These are phyloP conservation scores for Penicillium sp. DNA, from an alignment of 2,329 filamentous ascomycete genomes.

Conservation along the genomic window DNA sequence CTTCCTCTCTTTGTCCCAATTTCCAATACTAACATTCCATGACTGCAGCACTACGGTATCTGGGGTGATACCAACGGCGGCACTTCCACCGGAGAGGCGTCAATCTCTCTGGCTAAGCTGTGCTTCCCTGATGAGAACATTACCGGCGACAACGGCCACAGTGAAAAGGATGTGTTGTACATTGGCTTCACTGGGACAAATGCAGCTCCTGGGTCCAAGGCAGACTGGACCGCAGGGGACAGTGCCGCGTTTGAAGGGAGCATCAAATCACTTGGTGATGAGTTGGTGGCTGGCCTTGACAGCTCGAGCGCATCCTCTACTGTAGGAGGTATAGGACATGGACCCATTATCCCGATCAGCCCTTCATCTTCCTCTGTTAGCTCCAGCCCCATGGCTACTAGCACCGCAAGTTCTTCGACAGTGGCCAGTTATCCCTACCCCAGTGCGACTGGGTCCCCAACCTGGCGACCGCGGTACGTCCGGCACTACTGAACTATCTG, in stretches of 20 bases:
- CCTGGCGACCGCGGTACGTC: background rate
- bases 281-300: slow-evolving; percentile 41
- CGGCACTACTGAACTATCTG: background rate
- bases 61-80: slow-evolving; percentile 62
- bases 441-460: background rate
- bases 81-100: slow-evolving; percentile 55
- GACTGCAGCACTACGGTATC: slow-evolving; percentile 48
- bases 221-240: slow-evolving; percentile 51
- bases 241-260: slow-evolving; percentile 43
- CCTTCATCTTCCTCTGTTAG: background rate
- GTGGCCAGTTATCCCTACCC: background rate
- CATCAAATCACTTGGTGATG: slow-evolving; percentile 51
- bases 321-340: no score
- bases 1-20: slow-evolving; percentile 32
- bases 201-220: slow-evolving; percentile 55
- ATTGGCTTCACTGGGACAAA: slow-evolving; percentile 57
- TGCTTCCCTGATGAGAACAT: slow-evolving; percentile 54
- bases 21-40: background rate
- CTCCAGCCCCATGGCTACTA: background rate
- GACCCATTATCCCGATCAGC: no score
- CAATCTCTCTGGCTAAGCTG: slow-evolving; percentile 55
- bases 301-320: background rate
- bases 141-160: slow-evolving; percentile 56
- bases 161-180: slow-evolving; percentile 57
- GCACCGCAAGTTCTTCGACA: background rate